phyloP scores from a whole-genome alignment of 2,329 filamentous ascomycete genomes.

The Diplodia sapinea region DNA sequence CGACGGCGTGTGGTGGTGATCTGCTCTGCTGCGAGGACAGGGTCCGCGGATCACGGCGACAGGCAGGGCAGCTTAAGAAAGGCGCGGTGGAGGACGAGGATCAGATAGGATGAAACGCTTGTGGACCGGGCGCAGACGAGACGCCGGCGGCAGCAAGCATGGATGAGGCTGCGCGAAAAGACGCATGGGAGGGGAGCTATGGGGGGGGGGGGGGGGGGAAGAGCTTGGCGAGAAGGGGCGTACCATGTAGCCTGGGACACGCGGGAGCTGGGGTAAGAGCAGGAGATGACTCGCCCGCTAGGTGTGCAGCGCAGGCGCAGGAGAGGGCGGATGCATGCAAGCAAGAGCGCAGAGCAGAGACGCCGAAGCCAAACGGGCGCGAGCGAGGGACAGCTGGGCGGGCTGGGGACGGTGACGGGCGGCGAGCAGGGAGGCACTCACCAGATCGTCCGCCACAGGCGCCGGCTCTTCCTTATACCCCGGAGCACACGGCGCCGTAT shows the following conservation, averaged over 20 bases:
- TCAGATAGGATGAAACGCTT: slow-evolving; percentile 30
- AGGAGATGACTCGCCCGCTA: slow-evolving; percentile 40
- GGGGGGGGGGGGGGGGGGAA: no score
- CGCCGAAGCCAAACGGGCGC: slow-evolving; percentile 42
- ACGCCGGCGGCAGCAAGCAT: slow-evolving; percentile 33
- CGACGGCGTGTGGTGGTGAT: slow-evolving; percentile 23
- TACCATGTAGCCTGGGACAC: slow-evolving; percentile 51
- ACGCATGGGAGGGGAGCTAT: slow-evolving; percentile 35
- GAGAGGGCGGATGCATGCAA: slow-evolving; percentile 43
- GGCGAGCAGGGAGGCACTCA: slow-evolving; percentile 47
- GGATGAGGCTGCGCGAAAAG: slow-evolving; percentile 33
- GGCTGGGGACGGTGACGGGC: slow-evolving; percentile 29
- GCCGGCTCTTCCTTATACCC: slow-evolving; percentile 54
- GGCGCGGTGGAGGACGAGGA: slow-evolving; percentile 30
- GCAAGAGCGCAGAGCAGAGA: slow-evolving; percentile 33
- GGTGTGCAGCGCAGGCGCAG: slow-evolving; percentile 44
- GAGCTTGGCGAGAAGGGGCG: slow-evolving; percentile 41
- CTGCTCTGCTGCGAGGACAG: slow-evolving; percentile 30
- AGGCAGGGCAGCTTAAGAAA: slow-evolving; percentile 34
- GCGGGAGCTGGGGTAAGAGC: slow-evolving; percentile 45
- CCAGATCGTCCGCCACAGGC: slow-evolving; percentile 52
- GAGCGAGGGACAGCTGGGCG: slow-evolving; percentile 36
- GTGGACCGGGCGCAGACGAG: slow-evolving; percentile 32
- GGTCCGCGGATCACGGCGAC: slow-evolving; percentile 33
- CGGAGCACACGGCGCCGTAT: slow-evolving; percentile 42